Conservation (phyloP, 2,329 filamentous ascomycete species). For the Phyllosticta citrichinensis region DNA sequence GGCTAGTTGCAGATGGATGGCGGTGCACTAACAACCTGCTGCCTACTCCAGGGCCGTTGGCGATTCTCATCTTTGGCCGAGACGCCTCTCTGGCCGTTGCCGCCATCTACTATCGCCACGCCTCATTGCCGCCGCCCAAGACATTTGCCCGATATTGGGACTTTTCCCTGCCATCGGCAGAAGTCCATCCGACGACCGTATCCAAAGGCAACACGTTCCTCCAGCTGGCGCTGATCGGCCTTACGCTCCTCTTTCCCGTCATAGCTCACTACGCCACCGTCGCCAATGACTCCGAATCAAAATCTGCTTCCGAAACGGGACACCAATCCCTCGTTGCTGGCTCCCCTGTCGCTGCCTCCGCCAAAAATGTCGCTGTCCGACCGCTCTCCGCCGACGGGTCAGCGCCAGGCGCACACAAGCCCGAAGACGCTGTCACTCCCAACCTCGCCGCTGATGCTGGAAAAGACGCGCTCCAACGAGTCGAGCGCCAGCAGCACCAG, state of each 20-base stretch:
- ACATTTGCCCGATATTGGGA: conserved; percentile 94
- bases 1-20: conserved; percentile 1
- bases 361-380: background rate
- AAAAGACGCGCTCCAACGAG: background rate
- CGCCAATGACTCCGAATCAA: conserved; percentile 1
- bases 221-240: conserved; percentile 77
- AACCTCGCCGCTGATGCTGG: background rate
- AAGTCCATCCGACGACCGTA: conserved; percentile 73
- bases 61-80: conserved; percentile 79
- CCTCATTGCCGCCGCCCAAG: conserved; percentile 85
- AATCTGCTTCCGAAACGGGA: conserved; percentile 4
- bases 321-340: background rate
- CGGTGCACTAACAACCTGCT: background rate
- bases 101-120: conserved; percentile 92
- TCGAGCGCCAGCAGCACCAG: background rate
- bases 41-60: conserved; percentile 59
- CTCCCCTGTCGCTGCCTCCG: background rate
- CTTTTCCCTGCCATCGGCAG: conserved; percentile 80
- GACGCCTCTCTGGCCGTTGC: conserved; percentile 75
- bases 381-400: background rate
- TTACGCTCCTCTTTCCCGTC: conserved; percentile 71
- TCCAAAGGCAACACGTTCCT: conserved; percentile 89
- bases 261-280: conserved; percentile 33
- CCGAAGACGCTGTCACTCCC: background rate
- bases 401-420: background rate